phyloP scores from a whole-genome alignment of 1,284 basidiomycete genomes.

The Papiliotrema terrestris region DNA sequence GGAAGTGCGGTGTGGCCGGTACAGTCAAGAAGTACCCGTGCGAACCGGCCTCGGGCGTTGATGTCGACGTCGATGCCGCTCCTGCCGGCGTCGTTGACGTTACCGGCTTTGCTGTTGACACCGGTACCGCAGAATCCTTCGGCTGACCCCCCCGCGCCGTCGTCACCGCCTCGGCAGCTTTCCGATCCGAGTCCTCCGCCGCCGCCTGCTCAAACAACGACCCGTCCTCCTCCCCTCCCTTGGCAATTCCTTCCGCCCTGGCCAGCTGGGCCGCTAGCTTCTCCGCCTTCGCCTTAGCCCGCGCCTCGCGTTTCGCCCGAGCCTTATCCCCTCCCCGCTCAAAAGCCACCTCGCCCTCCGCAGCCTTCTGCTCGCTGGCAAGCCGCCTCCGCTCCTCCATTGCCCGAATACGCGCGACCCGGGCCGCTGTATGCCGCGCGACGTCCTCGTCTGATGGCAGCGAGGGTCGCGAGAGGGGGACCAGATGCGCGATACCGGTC shows the following conservation, averaged over 20 bases:
- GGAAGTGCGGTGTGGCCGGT: constrained; percentile 16
- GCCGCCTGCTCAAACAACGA: constrained; percentile 17
- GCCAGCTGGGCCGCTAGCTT: constrained; percentile 44
- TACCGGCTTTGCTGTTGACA: no score
- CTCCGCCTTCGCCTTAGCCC: constrained; percentile 52
- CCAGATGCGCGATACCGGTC: constrained; percentile 68
- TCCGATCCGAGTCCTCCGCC: constrained; percentile 12
- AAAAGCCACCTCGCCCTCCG: constrained; percentile 37
- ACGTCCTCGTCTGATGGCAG: constrained; percentile 58
- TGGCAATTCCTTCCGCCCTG: not conserved
- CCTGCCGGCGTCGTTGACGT: not conserved
- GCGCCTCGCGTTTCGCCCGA: constrained; percentile 62
- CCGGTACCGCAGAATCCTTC: not conserved
- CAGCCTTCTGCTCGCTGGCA: constrained; percentile 9
- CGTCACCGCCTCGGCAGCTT: no score
- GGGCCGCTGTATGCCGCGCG: constrained; percentile 36
- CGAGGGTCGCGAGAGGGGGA: constrained; percentile 69
- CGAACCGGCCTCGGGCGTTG: not conserved
- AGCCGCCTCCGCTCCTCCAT: constrained; percentile 55
- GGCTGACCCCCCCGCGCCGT: no score
- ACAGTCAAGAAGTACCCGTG: constrained; percentile 28
- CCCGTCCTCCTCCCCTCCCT: constrained; percentile 5
- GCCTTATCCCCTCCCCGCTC: constrained; percentile 56
- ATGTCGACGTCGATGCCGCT: not conserved
- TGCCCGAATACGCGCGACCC: constrained; percentile 18